Evolutionary conservation across 352 stramenopile species (phyloP), one percentile per base, ranked within the genome.

Genomic region (Pythium sukuiense): DNA sequence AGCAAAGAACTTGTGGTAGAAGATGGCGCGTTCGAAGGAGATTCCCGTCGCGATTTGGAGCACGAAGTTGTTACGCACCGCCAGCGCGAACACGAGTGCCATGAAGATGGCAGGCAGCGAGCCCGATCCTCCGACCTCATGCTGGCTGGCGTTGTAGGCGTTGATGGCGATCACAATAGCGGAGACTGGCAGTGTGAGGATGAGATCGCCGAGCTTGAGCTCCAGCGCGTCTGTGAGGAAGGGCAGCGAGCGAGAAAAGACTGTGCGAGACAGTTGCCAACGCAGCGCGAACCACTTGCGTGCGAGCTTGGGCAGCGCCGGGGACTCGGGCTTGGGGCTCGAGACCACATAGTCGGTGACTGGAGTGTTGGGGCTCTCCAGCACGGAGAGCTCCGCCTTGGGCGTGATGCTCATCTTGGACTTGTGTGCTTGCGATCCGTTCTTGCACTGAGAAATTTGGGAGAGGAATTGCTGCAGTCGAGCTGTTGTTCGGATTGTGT

Each of bases 61-160:
- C 20, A 77, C 57, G 24, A 69, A 76, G 59, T 88, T 86, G 64
- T 89, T 86, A 39, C 79, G 76, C 2, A 88, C 65, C 1, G 76
- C 66, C 0, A 88, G 60, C 7, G 73, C 60, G 58, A 86, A 83
- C 1, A 80, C 70, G 18, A 83, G 3, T 8, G 77, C 39, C 35
- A 88, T 63, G 4, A 67, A 67, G 45, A 80, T 56, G 4, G 65
- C 62, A 13, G 79, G 53, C 9, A 67, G 59, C 12, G 52, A 61
- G 0, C 76, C 78, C 1, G 69, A 70, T 14, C 18, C 39, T 2
- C 18, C 24, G 0, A 70, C 55, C 7, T 70, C 48, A 13, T 53
- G 13, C 12, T 61, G 12, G n/a, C 20, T 53, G 27, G 12, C 26
- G 0, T 9, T 6, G 20, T 49, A 14, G 8, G 48, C 49, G 18